These are phyloP conservation scores for Phascolomyces articulosus DNA, from an alignment of 371 early-diverging fungal species.

Conservation along the genomic window DNA sequence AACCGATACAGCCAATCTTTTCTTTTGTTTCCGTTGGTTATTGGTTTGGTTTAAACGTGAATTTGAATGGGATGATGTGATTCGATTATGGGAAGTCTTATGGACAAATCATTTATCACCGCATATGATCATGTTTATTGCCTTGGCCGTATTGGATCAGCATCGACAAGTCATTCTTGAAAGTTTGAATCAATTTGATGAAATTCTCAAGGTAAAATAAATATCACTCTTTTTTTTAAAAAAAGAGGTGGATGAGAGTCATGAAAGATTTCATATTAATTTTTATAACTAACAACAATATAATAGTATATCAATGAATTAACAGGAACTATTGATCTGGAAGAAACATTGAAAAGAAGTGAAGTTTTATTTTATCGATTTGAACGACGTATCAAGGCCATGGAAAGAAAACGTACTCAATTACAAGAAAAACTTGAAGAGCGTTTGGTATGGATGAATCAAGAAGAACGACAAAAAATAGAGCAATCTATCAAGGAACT, in stretches of 20 bases:
- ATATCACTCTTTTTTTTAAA: not conserved
- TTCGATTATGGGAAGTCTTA: conserved; percentile 83
- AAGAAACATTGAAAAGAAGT: conserved; percentile 77
- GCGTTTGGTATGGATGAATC: conserved; percentile 44
- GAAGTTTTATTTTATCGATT: conserved; percentile 82
- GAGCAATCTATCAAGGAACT: conserved; percentile 32
- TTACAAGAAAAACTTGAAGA: conserved; percentile 32
- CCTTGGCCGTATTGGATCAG: conserved; percentile 85
- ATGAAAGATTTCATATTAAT: too few species aligned
- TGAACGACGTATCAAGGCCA: conserved; percentile 56
- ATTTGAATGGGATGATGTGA: conserved; percentile 84
- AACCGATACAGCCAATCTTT: conserved; percentile 83
- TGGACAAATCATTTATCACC: conserved; percentile 86
- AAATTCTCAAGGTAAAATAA: conserved; percentile 74
- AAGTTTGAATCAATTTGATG: conserved; percentile 82
- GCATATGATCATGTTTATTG: conserved; percentile 87
- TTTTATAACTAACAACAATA: too few species aligned
- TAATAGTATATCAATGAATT: conserved; percentile 86
- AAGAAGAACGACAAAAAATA: conserved; percentile 24
- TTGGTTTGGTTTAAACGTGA: conserved; percentile 95
- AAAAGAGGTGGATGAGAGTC: not conserved
- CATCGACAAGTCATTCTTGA: conserved; percentile 79
- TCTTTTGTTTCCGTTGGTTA: conserved; percentile 96
- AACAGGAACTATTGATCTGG: conserved; percentile 74
- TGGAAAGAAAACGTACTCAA: conserved; percentile 47